phyloP scores from a whole-genome alignment of 2,329 filamentous ascomycete species.

The Elsinoe ampelina region DNA sequence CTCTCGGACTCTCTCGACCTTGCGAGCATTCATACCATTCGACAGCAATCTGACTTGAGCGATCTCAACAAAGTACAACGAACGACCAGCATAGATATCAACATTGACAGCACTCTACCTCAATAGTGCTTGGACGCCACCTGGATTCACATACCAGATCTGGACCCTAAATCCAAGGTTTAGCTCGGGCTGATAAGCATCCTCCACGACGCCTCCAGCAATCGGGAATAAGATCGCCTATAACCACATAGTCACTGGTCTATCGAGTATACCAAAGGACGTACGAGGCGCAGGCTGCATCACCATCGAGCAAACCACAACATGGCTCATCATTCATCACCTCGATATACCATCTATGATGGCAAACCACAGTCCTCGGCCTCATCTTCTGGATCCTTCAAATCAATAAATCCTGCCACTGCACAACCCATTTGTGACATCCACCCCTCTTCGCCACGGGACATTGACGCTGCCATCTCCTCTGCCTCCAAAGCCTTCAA shows the following conservation, averaged over 20 bases:
- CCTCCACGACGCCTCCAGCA: background rate
- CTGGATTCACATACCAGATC: background rate
- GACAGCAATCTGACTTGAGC: too few species aligned
- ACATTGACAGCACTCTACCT: too few species aligned
- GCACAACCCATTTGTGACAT: constrained; percentile 60
- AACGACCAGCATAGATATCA: too few species aligned
- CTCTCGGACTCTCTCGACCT: background rate
- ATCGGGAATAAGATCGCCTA: background rate
- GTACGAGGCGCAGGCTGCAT: too few species aligned
- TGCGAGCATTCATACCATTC: background rate
- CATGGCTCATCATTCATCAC: background rate
- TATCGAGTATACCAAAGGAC: too few species aligned
- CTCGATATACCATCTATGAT: constrained; percentile 56
- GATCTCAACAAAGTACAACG: too few species aligned
- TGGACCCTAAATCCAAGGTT: background rate
- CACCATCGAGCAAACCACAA: background rate
- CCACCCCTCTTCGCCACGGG: constrained; percentile 55
- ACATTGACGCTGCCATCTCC: constrained; percentile 62
- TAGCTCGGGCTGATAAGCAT: background rate
- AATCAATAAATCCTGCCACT: constrained; percentile 65
- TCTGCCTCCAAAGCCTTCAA: constrained; percentile 65
- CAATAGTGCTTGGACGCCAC: background rate
- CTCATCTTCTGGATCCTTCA: constrained; percentile 52
- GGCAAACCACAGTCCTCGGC: constrained; percentile 56
- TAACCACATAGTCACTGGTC: background rate